These are phyloP conservation scores for Funneliformis caledonium DNA, from an alignment of 371 early-diverging fungal genomes.

Conservation along the genomic window DNA sequence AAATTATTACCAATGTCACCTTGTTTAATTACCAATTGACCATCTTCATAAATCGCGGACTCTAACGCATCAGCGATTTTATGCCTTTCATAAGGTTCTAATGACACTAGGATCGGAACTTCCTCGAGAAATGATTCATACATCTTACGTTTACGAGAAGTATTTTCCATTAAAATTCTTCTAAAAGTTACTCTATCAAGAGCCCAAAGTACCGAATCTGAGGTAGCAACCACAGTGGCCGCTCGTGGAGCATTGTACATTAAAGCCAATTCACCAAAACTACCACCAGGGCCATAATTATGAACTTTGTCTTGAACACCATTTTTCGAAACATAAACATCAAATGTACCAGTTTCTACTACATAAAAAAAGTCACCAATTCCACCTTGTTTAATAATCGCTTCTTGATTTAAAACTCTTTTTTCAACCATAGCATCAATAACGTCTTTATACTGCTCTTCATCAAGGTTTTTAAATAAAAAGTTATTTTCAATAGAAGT, in stretches of 20 bases:
- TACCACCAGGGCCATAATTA: conserved; percentile 81
- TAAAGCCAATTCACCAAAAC: conserved; percentile 97
- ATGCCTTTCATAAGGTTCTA: conserved; percentile 91
- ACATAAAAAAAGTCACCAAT: conserved; percentile 98
- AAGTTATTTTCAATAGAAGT: conserved; percentile 86
- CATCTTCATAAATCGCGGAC: conserved; percentile 79
- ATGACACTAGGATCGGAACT: conserved; percentile 79
- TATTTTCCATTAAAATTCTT: conserved; percentile 92
- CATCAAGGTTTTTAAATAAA: conserved; percentile 91
- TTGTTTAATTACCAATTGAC: conserved; percentile 82
- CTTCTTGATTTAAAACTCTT: conserved; percentile 69
- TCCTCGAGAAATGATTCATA: conserved; percentile 93
- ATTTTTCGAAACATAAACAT: conserved; percentile 81
- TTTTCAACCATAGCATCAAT: conserved; percentile 97
- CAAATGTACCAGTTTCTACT: conserved; percentile 94
- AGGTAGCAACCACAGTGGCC: conserved; percentile 91
- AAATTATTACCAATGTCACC: conserved; percentile 85
- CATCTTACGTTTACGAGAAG: conserved; percentile 87
- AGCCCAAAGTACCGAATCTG: conserved; percentile 91
- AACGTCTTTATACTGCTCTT: conserved; percentile 94
- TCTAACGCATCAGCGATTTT: conserved; percentile 96
- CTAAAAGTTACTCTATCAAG: conserved; percentile 95
- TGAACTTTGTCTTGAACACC: conserved; percentile 71
- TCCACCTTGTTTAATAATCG: conserved; percentile 94
- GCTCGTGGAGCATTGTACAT: conserved; percentile 98